Conservation (phyloP, 225 moss, liverwort and hornwort genomes). For the Marchantia polymorpha region DNA sequence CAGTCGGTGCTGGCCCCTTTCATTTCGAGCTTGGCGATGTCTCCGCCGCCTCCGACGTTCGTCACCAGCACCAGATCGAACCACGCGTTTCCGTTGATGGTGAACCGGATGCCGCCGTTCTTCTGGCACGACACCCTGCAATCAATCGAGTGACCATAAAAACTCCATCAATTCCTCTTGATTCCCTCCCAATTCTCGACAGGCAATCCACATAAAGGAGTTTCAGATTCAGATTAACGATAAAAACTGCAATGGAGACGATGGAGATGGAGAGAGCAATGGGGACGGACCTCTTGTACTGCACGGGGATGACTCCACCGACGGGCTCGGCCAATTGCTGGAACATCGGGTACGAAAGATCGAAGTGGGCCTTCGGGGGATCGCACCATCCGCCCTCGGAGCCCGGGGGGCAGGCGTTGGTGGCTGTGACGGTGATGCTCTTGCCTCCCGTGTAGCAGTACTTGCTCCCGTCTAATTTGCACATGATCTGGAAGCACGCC, state of each 20-base stretch:
- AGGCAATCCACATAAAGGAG: too few relatives aligned
- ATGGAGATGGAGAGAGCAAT: too few relatives aligned
- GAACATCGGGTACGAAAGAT: neutral
- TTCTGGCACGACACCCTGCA: slow-evolving; percentile 43
- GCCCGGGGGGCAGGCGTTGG: slow-evolving; percentile 33
- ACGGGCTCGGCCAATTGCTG: neutral
- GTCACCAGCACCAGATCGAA: slow-evolving; percentile 50
- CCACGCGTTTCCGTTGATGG: slow-evolving; percentile 41
- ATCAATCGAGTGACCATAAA: neutral
- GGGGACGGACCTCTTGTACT: neutral
- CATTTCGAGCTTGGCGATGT: slow-evolving; percentile 41
- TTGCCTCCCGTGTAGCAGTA: slow-evolving; percentile 21
- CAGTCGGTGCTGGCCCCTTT: slow-evolving; percentile 44
- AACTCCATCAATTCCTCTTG: neutral
- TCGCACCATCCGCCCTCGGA: slow-evolving; percentile 37
- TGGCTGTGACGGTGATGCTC: slow-evolving; percentile 27
- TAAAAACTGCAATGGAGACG: neutral
- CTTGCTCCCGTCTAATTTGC: neutral
- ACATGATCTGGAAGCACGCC: slow-evolving; percentile 23
- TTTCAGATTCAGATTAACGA: neutral
- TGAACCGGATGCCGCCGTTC: slow-evolving; percentile 58
- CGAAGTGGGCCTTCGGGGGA: slow-evolving; percentile 13
- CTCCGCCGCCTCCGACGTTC: slow-evolving; percentile 54
- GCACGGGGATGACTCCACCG: neutral
- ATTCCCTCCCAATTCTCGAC: too few relatives aligned